Conservation (phyloP, 116 monocot species). For the Zostera marina region DNA sequence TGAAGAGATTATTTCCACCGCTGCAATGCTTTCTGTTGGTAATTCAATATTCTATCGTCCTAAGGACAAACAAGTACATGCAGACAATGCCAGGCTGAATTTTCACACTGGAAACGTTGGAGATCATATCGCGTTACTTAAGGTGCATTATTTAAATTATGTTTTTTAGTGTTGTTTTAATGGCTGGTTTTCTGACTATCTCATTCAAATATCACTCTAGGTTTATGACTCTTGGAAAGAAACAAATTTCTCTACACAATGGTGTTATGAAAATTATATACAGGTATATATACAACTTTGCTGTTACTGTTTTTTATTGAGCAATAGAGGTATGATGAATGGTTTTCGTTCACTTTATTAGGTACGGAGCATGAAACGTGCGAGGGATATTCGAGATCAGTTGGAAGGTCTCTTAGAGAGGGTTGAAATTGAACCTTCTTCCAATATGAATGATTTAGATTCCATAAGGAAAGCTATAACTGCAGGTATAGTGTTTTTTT, state of each 20-base stretch:
- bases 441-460: constrained; percentile 63
- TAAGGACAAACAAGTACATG: constrained; percentile 98
- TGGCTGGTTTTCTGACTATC: background rate
- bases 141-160: constrained; percentile 21
- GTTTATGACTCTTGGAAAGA: constrained; percentile 95
- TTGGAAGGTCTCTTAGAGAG: constrained; percentile 89
- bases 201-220: constrained; percentile 17
- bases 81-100: constrained; percentile 92
- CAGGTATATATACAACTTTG: constrained; percentile 37
- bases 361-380: constrained; percentile 96
- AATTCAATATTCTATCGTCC: constrained; percentile 99
- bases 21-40: constrained; percentile 90
- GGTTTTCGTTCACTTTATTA: constrained; percentile 7
- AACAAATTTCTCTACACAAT: constrained; percentile 87
- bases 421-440: constrained; percentile 75
- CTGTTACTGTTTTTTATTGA: background rate
- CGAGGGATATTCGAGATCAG: constrained; percentile 84
- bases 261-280: constrained; percentile 97
- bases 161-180: background rate
- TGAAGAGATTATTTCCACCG: constrained; percentile 65
- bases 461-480: constrained; percentile 83
- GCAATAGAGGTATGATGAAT: background rate
- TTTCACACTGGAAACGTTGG: constrained; percentile 98
- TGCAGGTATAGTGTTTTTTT: constrained; percentile 33
- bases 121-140: constrained; percentile 88